Evolutionary conservation across 2,329 filamentous ascomycete genomes (phyloP).

Genomic region (Aureobasidium sp.): DNA sequence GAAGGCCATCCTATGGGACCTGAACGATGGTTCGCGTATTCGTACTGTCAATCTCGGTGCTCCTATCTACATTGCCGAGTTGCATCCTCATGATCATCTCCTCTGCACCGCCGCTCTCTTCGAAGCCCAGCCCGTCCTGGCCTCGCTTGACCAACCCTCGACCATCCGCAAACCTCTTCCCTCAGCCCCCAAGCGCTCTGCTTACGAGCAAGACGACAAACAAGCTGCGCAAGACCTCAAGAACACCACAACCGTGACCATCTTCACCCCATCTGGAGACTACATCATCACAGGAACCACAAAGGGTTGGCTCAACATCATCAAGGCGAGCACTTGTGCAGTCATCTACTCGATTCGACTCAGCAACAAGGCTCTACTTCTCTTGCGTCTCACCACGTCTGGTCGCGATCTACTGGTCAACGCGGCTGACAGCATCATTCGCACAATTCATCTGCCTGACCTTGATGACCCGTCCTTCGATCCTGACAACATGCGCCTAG

Average conservation of each 20-base stretch:
- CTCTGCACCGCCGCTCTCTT: constrained; percentile 87
- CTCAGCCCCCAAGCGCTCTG: constrained; percentile 70
- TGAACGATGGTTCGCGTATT: constrained; percentile 63
- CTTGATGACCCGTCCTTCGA: constrained; percentile 58
- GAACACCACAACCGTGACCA: constrained; percentile 85
- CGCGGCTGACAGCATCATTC: constrained; percentile 87
- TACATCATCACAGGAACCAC: constrained; percentile 90
- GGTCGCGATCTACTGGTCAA: constrained; percentile 87
- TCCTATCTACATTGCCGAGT: constrained; percentile 89
- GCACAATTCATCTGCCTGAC: constrained; percentile 85
- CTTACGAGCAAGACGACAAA: constrained; percentile 71
- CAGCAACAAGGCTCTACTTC: constrained; percentile 79
- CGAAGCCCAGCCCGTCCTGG: constrained; percentile 83
- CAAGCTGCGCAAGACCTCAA: constrained; percentile 65
- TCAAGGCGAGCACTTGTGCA: constrained; percentile 70
- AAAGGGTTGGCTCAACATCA: constrained; percentile 94
- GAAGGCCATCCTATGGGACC: constrained; percentile 94
- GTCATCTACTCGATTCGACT: constrained; percentile 87
- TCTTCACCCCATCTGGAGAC: constrained; percentile 78
- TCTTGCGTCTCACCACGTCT: constrained; percentile 74
- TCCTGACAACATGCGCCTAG: constrained; percentile 76
- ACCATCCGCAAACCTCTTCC: constrained; percentile 71
- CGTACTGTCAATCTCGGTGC: constrained; percentile 87
- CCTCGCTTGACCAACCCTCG: constrained; percentile 48
- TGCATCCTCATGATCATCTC: constrained; percentile 82